Evolutionary conservation across 768 basidiomycete genomes (phyloP).

Genomic region (Gelatoporia subvermispora): DNA sequence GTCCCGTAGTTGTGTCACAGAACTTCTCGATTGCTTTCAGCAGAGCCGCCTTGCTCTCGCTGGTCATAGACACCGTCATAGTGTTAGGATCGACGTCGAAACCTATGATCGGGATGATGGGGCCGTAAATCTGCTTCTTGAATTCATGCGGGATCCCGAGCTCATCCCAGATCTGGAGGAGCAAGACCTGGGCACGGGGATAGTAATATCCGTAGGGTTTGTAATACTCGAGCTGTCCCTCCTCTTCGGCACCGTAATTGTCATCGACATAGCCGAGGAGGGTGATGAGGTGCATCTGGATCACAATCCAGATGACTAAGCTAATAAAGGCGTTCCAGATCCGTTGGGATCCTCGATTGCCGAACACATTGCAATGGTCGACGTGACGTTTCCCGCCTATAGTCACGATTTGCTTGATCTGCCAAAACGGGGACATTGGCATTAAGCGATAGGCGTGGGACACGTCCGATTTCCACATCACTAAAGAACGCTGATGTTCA

Average conservation of each 20-base stretch:
- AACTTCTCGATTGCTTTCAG: background rate
- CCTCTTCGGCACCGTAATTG: constrained; percentile 18
- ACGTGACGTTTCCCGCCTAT: constrained; percentile 24
- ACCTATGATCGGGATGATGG: constrained; percentile 32
- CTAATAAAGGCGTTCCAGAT: constrained; percentile 25
- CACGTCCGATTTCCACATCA: constrained; percentile 21
- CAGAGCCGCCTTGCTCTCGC: background rate
- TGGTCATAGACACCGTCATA: constrained; percentile 26
- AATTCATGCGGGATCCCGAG: constrained; percentile 36
- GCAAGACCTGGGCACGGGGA: constrained; percentile 27
- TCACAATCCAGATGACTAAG: constrained; percentile 36
- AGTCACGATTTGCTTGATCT: constrained; percentile 30
- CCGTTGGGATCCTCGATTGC: constrained; percentile 20
- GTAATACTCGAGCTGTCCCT: constrained; percentile 22
- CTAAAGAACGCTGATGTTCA: background rate
- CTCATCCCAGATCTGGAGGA: constrained; percentile 37
- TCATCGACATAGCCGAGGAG: constrained; percentile 34
- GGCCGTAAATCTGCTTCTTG: constrained; percentile 34
- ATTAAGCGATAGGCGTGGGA: constrained; percentile 19
- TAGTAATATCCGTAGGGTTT: constrained; percentile 22
- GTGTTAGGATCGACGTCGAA: constrained; percentile 31
- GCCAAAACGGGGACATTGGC: constrained; percentile 24
- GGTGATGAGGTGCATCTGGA: constrained; percentile 9
- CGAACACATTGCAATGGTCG: constrained; percentile 31
- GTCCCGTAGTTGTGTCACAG: too few relatives aligned